phyloP scores from a whole-genome alignment of 805 yeast species.

The Metschnikowia noctiluminum region DNA sequence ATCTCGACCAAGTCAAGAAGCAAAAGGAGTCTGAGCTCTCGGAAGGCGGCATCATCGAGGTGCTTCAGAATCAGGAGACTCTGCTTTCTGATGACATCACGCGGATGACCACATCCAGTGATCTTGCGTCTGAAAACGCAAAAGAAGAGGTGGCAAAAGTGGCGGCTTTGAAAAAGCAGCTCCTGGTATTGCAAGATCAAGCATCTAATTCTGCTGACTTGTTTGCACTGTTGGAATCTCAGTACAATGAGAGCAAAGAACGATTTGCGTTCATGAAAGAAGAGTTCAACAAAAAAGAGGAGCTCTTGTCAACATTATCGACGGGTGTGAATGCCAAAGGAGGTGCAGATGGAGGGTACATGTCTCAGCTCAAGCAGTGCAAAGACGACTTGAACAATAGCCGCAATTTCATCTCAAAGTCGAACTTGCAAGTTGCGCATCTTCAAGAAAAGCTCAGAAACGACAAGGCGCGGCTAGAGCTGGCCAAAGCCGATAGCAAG shows the following conservation, averaged over 20 bases:
- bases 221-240: slow-evolving; percentile 41
- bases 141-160: slow-evolving; percentile 37
- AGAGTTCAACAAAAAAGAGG: slow-evolving; percentile 61
- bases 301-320: slow-evolving; percentile 72
- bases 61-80: slow-evolving; percentile 56
- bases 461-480: slow-evolving; percentile 45
- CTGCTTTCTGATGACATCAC: slow-evolving; percentile 60
- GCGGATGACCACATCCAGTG: slow-evolving; percentile 61
- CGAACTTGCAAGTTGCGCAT: slow-evolving; percentile 56
- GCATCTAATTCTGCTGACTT: slow-evolving; percentile 34
- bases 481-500: slow-evolving; percentile 52
- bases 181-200: slow-evolving; percentile 32
- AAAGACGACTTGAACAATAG: slow-evolving; percentile 53
- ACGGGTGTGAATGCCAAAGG: slow-evolving; percentile 91
- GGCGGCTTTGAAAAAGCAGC: slow-evolving; percentile 23
- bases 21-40: slow-evolving; percentile 56
- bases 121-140: slow-evolving; percentile 53
- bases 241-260: slow-evolving; percentile 43
- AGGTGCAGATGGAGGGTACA: slow-evolving; percentile 69
- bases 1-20: slow-evolving; percentile 50
- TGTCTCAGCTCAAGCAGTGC: slow-evolving; percentile 63
- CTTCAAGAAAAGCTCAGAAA: slow-evolving; percentile 49
- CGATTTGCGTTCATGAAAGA: slow-evolving; percentile 45
- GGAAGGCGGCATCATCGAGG: slow-evolving; percentile 58
- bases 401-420: slow-evolving; percentile 55